Conservation (phyloP, 306 rosid species). For the Chamaecrista fasciculata region DNA sequence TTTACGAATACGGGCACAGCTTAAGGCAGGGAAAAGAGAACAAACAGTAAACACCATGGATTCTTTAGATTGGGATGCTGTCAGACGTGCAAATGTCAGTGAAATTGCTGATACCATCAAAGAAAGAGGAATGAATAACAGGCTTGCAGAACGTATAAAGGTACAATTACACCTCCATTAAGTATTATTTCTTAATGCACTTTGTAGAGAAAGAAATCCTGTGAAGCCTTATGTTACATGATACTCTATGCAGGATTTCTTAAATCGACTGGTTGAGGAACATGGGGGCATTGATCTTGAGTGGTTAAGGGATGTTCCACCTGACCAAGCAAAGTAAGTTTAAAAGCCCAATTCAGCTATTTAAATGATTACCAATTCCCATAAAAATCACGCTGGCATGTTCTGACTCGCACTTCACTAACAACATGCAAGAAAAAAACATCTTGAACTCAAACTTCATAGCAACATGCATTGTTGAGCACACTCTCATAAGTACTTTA, state of each 20-base stretch:
- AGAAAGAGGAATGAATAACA: constrained; percentile 95
- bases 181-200: constrained; percentile 15
- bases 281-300: constrained; percentile 86
- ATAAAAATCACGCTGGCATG: constrained; percentile 18
- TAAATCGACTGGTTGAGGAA: constrained; percentile 79
- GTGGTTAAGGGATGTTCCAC: constrained; percentile 97
- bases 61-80: constrained; percentile 96
- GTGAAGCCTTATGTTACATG: constrained; percentile 31
- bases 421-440: constrained; percentile 23
- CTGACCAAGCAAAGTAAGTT: constrained; percentile 94
- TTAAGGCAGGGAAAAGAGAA: constrained; percentile 59
- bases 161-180: constrained; percentile 34
- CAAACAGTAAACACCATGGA: constrained; percentile 68
- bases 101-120: constrained; percentile 79
- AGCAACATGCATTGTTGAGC: not conserved
- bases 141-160: constrained; percentile 89
- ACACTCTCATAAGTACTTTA: constrained; percentile 2
- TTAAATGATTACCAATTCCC: constrained; percentile 22
- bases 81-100: constrained; percentile 71
- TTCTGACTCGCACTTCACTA: too few species aligned
- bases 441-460: constrained; percentile 21
- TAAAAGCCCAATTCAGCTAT: constrained; percentile 24
- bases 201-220: constrained; percentile 19
- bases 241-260: constrained; percentile 66
- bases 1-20: constrained; percentile 59